A percentile compares a stretch with the other conserved stretches of the same genome.
Conservation (phyloP, 1,284 basidiomycete species). For the Salmacisia buchloeana region DNA sequence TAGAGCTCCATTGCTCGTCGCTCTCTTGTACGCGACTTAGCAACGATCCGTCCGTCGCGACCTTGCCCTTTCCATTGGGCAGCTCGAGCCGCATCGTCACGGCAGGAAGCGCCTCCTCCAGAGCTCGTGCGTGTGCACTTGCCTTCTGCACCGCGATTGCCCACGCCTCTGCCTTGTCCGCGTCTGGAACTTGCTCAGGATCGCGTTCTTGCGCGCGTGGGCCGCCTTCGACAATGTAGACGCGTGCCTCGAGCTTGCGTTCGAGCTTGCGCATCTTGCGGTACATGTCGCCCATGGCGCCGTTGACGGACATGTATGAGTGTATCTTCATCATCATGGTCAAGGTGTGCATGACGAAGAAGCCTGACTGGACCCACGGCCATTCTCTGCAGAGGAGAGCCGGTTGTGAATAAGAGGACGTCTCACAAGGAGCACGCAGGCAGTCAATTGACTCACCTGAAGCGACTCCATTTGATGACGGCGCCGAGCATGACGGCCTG, state of each 20-base stretch:
- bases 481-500: slow-evolving; percentile 27
- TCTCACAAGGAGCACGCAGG: not conserved
- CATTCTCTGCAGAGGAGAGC: slow-evolving; percentile 61
- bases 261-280: slow-evolving; percentile 26
- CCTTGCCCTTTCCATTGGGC: not conserved
- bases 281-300: slow-evolving; percentile 62
- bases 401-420: not conserved
- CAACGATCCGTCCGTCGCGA: not conserved
- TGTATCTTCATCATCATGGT: slow-evolving; percentile 95
- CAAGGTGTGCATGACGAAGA: slow-evolving; percentile 82
- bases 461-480: slow-evolving; percentile 44
- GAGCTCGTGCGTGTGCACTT: not conserved
- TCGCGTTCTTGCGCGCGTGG: slow-evolving; percentile 17
- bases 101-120: not conserved
- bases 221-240: slow-evolving; percentile 28
- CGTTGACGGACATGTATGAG: slow-evolving; percentile 85
- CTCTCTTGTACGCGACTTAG: not conserved
- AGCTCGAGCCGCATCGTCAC: not conserved
- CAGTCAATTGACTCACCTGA: slow-evolving; percentile 17
- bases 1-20: slow-evolving; percentile 5
- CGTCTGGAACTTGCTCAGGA: slow-evolving; percentile 11
- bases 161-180: slow-evolving; percentile 8
- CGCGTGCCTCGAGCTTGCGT: slow-evolving; percentile 34
- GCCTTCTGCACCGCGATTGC: not conserved
- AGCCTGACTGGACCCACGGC: slow-evolving; percentile 98